Conservation (phyloP, 805 yeast genomes). For the Metschnikowia gelsemii region DNA sequence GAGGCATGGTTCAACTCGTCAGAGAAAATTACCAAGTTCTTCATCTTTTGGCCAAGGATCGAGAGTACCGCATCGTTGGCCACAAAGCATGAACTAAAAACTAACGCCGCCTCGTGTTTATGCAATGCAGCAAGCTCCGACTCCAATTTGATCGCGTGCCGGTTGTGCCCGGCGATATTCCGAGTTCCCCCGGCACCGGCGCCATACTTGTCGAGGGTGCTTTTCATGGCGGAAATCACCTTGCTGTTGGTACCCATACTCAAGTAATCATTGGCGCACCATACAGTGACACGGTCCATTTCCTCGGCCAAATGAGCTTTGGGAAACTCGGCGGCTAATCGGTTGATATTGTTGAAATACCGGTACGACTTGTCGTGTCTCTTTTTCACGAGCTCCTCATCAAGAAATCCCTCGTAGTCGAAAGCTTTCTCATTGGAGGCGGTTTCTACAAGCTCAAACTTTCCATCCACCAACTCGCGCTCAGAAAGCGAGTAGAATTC, state of each 20-base stretch:
- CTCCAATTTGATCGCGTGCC: slow-evolving; percentile 85
- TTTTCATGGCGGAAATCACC: slow-evolving; percentile 74
- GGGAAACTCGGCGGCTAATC: slow-evolving; percentile 93
- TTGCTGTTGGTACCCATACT: slow-evolving; percentile 86
- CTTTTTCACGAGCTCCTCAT: slow-evolving; percentile 66
- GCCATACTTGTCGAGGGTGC: slow-evolving; percentile 84
- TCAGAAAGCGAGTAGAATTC: slow-evolving; percentile 35
- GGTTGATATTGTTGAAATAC: slow-evolving; percentile 94
- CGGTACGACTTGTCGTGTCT: slow-evolving; percentile 90
- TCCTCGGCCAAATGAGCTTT: slow-evolving; percentile 78
- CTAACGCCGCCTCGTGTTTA: slow-evolving; percentile 92
- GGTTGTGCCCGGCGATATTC: slow-evolving; percentile 96
- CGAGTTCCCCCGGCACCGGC: slow-evolving; percentile 99
- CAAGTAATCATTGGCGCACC: slow-evolving; percentile 98
- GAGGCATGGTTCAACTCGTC: slow-evolving; percentile 96
- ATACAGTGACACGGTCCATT: slow-evolving; percentile 87
- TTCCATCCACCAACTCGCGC: slow-evolving; percentile 26
- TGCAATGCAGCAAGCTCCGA: slow-evolving; percentile 85
- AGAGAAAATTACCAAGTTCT: slow-evolving; percentile 85
- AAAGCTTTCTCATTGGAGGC: slow-evolving; percentile 53
- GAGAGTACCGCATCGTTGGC: slow-evolving; percentile 96
- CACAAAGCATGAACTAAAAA: slow-evolving; percentile 92
- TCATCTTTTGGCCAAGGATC: slow-evolving; percentile 84
- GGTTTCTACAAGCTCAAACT: slow-evolving; percentile 24
- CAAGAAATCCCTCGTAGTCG: slow-evolving; percentile 72